A percentile compares a stretch with the other conserved stretches of the same genome.
Evolutionary conservation across 768 basidiomycete genomes (phyloP).

Genomic region (Lactarius hengduanensis): DNA sequence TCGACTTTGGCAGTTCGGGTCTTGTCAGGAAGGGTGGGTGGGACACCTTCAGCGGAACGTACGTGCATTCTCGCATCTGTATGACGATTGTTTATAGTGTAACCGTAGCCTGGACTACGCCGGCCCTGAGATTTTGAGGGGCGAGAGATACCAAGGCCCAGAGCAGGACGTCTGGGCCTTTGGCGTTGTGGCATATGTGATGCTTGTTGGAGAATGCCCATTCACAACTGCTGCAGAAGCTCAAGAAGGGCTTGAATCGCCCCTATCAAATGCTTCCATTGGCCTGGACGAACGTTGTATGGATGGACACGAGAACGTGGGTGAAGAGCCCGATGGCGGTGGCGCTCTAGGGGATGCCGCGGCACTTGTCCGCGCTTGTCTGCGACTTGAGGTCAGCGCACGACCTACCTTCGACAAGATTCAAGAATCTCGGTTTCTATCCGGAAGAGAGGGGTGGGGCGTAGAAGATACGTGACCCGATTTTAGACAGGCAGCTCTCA

Average conservation of each 20-base stretch:
- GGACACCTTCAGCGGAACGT: slow-evolving; percentile 93
- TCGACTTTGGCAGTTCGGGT: slow-evolving; percentile 95
- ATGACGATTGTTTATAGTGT: slow-evolving; percentile 27
- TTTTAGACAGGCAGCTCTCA: slow-evolving; percentile 16
- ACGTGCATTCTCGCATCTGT: slow-evolving; percentile 39
- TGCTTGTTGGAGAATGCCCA: slow-evolving; percentile 89
- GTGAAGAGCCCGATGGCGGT: slow-evolving; percentile 79
- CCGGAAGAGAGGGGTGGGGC: slow-evolving; percentile 75
- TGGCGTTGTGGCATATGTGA: slow-evolving; percentile 94
- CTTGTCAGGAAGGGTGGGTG: slow-evolving; percentile 79
- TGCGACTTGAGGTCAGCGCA: slow-evolving; percentile 72
- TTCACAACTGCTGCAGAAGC: slow-evolving; percentile 91
- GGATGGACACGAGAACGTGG: slow-evolving; percentile 69
- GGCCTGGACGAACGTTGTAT: slow-evolving; percentile 77
- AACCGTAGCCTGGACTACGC: slow-evolving; percentile 80
- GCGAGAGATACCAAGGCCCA: slow-evolving; percentile 92
- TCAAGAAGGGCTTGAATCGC: slow-evolving; percentile 75
- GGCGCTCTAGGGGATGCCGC: slow-evolving; percentile 83
- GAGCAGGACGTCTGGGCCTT: slow-evolving; percentile 99
- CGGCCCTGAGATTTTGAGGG: slow-evolving; percentile 92
- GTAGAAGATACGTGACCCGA: slow-evolving; percentile 31
- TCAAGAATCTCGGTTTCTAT: slow-evolving; percentile 75
- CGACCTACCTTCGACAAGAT: slow-evolving; percentile 88
- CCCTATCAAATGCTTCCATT: slow-evolving; percentile 73
- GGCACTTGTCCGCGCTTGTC: slow-evolving; percentile 77